Base-by-base conservation (phyloP, 1,284 basidiomycete species). In the Heterobasidion annosum region DNA sequence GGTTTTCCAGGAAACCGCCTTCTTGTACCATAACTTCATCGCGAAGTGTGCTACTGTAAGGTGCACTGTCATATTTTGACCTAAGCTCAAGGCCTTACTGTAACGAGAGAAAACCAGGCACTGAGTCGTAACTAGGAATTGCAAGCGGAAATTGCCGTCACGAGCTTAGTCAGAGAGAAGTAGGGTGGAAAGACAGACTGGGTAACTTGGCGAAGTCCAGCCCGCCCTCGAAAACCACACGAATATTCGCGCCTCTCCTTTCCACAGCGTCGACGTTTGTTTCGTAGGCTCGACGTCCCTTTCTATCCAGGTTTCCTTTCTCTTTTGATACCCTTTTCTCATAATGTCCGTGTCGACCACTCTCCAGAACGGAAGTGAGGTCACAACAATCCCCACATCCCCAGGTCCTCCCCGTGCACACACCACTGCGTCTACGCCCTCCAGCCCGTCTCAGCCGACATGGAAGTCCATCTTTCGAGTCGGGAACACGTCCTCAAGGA, bases 401-500 rank as follows among this genome's bases (percentile, higher is more conserved):
- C 56, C 68, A 33, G 57, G 58, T 52, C 50, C 56, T 44, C 47
- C 54, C n/a, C 54, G 56, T 48, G 35, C 54, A 9, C 58, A 50
- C 19, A 53, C 42, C 42, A 55, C 52, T 5, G 48, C 50, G 6
- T 53, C 53, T 0, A 53, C 50, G 15, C 54, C 57, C 9, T 58
- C 61, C 43, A 59, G 63, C 57, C 48, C 48, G 8, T 6, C 57
- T 8, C 58, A 60, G 40, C 58, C 63, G 56, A 66, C 66, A 55
- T 85, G 83, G 83, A 83, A 80, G 68, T 78, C 79, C 42, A 73
- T 84, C 58, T 79, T 85, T 67, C 77, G 81, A 55, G 72, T 84
- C 59, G 70, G 68, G 43, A 70, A 62, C 58, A 62, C 65, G 48
- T 78, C 79, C 19, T 66, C 67, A 56, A 80, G 76, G 70, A 84